phyloP scores from a whole-genome alignment of 208 protist genomes.

The Kentomonas sorsogonicus region DNA sequence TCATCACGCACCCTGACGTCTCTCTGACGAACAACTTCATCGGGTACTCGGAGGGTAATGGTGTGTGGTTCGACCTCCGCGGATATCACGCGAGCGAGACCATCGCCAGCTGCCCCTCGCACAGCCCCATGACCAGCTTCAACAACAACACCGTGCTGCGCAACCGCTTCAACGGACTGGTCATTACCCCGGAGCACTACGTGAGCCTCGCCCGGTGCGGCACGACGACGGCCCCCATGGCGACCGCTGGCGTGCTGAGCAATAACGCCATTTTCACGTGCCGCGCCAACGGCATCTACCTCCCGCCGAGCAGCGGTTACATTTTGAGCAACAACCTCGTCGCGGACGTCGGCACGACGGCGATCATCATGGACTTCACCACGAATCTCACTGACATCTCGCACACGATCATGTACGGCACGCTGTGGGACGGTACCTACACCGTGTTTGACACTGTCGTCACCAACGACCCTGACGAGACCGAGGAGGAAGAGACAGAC shows the following conservation, averaged over 20 bases:
- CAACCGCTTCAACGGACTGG: slow-evolving; percentile 20
- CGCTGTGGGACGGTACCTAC: slow-evolving; percentile 6
- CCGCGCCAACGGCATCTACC: slow-evolving; percentile 25
- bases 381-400: slow-evolving; percentile 15
- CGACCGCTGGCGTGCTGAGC: slow-evolving; percentile 13
- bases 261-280: slow-evolving; percentile 24
- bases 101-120: slow-evolving; percentile 20
- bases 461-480: no score
- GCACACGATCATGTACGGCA: background rate
- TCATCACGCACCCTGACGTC: slow-evolving; percentile 21
- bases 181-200: slow-evolving; percentile 33
- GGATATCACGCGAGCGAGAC: slow-evolving; percentile 15
- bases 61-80: slow-evolving; percentile 37
- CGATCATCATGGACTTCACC: slow-evolving; percentile 22
- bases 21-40: slow-evolving; percentile 20
- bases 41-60: slow-evolving; percentile 19
- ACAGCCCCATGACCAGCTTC: slow-evolving; percentile 12
- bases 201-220: slow-evolving; percentile 13
- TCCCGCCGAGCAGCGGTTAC: slow-evolving; percentile 32
- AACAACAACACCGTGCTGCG: slow-evolving; percentile 21
- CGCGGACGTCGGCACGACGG: slow-evolving; percentile 18
- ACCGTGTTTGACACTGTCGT: no score
- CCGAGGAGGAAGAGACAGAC: no score
- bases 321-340: slow-evolving; percentile 11
- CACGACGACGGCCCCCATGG: background rate